A percentile compares a stretch with the other conserved stretches of the same genome.
These are phyloP conservation scores for Beta lomatogona DNA, from an alignment of 179 eudicot genomes.

Conservation along the genomic window DNA sequence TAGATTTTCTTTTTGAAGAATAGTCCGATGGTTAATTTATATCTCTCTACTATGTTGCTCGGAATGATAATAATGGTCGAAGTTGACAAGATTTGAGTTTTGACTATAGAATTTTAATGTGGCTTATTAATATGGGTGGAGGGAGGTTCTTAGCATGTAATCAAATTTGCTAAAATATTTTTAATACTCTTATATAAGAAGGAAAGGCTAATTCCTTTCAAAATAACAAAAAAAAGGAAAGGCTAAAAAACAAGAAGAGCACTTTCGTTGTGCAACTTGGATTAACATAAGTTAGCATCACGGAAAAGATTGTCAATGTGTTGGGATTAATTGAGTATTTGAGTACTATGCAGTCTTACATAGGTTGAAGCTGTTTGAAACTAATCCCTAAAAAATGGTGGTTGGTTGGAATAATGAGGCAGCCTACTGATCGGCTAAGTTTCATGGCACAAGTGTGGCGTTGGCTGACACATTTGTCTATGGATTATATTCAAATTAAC, in stretches of 20 bases:
- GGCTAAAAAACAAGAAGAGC: not conserved
- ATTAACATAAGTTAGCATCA: not conserved
- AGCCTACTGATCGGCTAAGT: no score
- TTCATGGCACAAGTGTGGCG: no score
- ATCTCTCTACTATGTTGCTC: no score
- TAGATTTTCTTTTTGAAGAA: no score
- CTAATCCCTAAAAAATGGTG: not conserved
- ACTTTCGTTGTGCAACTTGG: not conserved
- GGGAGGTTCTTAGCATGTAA: no score
- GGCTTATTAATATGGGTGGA: not conserved
- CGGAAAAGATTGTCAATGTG: not conserved
- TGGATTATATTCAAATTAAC: no score
- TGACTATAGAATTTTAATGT: not conserved
- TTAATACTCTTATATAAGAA: no score
- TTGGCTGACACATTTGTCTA: no score
- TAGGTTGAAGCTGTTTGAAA: not conserved
- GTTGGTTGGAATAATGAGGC: no score
- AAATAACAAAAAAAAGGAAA: no score
- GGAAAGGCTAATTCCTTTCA: not conserved
- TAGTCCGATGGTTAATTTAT: not conserved
- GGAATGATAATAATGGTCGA: not conserved
- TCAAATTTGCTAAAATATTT: not conserved
- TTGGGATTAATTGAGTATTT: not conserved
- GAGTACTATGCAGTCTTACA: not conserved
- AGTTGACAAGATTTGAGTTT: not conserved